phyloP scores from a whole-genome alignment of 345 rosid genomes.

The Salix caprea region DNA sequence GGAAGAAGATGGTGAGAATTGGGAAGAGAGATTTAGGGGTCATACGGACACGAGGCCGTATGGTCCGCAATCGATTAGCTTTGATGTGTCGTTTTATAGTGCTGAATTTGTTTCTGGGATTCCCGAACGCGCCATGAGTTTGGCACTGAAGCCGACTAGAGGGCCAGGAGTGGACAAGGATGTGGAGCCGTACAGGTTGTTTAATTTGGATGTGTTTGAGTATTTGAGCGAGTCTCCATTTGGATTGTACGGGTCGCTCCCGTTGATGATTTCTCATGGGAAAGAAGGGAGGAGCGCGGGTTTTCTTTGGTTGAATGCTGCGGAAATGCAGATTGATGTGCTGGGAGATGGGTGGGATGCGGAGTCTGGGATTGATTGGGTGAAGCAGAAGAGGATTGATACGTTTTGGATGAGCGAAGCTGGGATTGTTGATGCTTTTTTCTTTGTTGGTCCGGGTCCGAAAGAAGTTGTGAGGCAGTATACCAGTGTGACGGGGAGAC shows the following conservation, averaged over 20 bases:
- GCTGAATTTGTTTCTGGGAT: slow-evolving; percentile 84
- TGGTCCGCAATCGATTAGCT: slow-evolving; percentile 93
- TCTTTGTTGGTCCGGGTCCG: slow-evolving; percentile 82
- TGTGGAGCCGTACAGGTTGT: slow-evolving; percentile 87
- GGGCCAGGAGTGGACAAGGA: slow-evolving; percentile 74
- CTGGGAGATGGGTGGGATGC: slow-evolving; percentile 87
- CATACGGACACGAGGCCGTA: slow-evolving; percentile 80
- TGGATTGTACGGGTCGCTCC: slow-evolving; percentile 91
- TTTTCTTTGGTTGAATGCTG: slow-evolving; percentile 96
- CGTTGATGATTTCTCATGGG: slow-evolving; percentile 88
- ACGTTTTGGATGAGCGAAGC: slow-evolving; percentile 99
- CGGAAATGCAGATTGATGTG: slow-evolving; percentile 99
- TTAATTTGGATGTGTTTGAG: slow-evolving; percentile 93
- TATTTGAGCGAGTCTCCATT: slow-evolving; percentile 85
- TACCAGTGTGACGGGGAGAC: slow-evolving; percentile 67
- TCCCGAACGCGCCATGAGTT: slow-evolving; percentile 85
- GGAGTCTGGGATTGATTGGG: slow-evolving; percentile 57
- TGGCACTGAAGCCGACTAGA: slow-evolving; percentile 79
- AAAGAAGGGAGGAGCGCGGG: slow-evolving; percentile 67
- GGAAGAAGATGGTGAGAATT: slow-evolving; percentile 32
- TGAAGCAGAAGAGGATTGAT: slow-evolving; percentile 57
- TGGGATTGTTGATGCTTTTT: slow-evolving; percentile 89
- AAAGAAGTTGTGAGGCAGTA: slow-evolving; percentile 92
- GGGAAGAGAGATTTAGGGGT: slow-evolving; percentile 82
- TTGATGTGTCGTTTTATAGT: slow-evolving; percentile 84